phyloP scores from a whole-genome alignment of 2,329 filamentous ascomycete species.

The Furcasterigmium sp. region DNA sequence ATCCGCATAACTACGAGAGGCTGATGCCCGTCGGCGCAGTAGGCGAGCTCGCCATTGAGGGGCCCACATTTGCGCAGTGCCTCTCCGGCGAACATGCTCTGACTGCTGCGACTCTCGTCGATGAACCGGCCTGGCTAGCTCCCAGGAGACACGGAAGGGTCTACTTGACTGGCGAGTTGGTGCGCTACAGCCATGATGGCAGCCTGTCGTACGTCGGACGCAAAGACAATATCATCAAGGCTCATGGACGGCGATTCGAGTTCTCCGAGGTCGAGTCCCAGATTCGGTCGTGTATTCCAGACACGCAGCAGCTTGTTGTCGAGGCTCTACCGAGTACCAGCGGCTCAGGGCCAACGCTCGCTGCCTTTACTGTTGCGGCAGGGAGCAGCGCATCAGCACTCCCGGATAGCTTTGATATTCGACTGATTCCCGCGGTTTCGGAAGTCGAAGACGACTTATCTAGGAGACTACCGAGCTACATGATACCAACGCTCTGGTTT shows the following conservation, averaged over 20 bases:
- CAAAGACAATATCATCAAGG: constrained; percentile 50
- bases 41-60: constrained; percentile 7
- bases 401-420: not conserved
- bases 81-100: constrained; percentile 11
- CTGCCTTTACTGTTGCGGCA: not conserved
- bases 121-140: constrained; percentile 10
- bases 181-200: constrained; percentile 24
- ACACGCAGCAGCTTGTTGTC: constrained; percentile 38
- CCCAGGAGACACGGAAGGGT: constrained; percentile 11
- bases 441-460: constrained; percentile 21
- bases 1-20: constrained; percentile 14
- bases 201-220: constrained; percentile 36
- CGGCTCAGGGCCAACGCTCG: not conserved
- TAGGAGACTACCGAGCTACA: constrained; percentile 27
- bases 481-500: constrained; percentile 26
- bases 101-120: constrained; percentile 15
- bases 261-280: constrained; percentile 18
- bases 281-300: not conserved
- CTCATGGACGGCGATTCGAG: constrained; percentile 49
- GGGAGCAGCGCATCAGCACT: not conserved
- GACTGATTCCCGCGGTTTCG: not conserved
- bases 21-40: constrained; percentile 20
- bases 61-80: constrained; percentile 2
- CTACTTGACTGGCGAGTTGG: constrained; percentile 30
- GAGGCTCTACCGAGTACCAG: not conserved